phyloP scores from a whole-genome alignment of 768 basidiomycete genomes.

The Boletus fagicola region DNA sequence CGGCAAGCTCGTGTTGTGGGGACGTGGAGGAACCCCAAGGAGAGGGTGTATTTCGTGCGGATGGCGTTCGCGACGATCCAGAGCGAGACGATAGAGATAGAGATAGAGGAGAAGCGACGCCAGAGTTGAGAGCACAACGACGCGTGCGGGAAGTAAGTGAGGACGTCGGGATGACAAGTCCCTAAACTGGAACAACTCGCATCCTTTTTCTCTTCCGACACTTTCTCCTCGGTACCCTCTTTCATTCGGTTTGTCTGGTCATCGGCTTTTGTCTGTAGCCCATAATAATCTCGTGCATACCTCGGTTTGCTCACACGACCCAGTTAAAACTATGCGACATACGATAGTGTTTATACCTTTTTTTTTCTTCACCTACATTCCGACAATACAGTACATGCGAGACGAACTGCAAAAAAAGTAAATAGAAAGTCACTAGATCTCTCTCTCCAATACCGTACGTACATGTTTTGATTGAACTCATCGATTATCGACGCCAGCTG shows the following conservation, averaged over 20 bases:
- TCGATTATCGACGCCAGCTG: too few relatives aligned
- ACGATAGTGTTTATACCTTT: conserved; percentile 34
- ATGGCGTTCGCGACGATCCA: conserved; percentile 11
- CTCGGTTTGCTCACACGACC: conserved; percentile 16
- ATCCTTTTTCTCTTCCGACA: neutral
- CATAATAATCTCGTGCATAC: conserved; percentile 30
- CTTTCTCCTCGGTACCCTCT: neutral
- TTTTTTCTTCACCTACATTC: neutral
- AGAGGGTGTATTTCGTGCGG: conserved; percentile 29
- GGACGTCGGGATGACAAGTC: conserved; percentile 33
- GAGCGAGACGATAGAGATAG: conserved; percentile 24
- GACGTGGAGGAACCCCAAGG: conserved; percentile 37
- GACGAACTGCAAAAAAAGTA: neutral
- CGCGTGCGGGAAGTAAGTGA: conserved; percentile 31
- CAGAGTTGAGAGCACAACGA: conserved; percentile 32
- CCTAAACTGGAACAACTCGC: conserved; percentile 14
- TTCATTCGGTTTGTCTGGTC: conserved; percentile 14
- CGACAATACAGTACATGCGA: neutral
- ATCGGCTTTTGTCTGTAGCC: conserved; percentile 17
- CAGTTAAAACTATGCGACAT: conserved; percentile 17
- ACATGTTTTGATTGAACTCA: too few relatives aligned
- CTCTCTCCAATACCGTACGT: neutral
- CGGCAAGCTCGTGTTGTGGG: conserved; percentile 38
- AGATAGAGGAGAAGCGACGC: conserved; percentile 33
- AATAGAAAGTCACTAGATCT: conserved; percentile 14